These are phyloP conservation scores for Simmondsia chinensis DNA, from an alignment of 148 eudicot species.

Conservation along the genomic window DNA sequence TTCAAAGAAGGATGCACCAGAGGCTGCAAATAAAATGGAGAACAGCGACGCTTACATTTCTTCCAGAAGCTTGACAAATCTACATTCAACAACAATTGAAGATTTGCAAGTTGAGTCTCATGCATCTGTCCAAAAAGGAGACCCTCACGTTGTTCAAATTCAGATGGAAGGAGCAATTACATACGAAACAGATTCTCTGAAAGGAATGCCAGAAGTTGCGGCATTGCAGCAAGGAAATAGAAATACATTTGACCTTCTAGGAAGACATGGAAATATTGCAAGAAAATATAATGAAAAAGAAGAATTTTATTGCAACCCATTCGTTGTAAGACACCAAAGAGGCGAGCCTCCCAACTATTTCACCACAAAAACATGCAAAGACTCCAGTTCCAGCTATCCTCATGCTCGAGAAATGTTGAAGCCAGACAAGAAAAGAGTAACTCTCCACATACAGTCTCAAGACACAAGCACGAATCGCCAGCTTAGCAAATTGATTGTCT, in stretches of 20 bases:
- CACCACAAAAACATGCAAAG: background rate
- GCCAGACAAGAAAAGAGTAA: conserved; percentile 43
- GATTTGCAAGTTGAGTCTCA: conserved; percentile 18
- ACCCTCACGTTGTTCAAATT: conserved; percentile 26
- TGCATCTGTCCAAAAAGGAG: conserved; percentile 17
- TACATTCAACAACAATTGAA: conserved; percentile 12
- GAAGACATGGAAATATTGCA: conserved; percentile 11
- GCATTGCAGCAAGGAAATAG: conserved; percentile 24
- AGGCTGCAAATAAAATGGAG: background rate
- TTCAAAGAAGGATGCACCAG: conserved; percentile 6
- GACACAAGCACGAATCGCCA: conserved; percentile 14
- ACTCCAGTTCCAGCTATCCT: conserved; percentile 9
- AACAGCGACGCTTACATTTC: conserved; percentile 4
- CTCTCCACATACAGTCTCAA: conserved; percentile 42
- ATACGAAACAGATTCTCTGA: conserved; percentile 18
- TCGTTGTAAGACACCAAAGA: conserved; percentile 11
- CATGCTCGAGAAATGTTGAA: conserved; percentile 3
- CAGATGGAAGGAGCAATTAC: conserved; percentile 26
- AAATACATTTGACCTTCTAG: conserved; percentile 14
- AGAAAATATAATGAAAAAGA: conserved; percentile 19
- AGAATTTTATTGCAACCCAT: conserved; percentile 16
- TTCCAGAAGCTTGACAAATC: conserved; percentile 5
- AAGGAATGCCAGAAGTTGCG: conserved; percentile 20
- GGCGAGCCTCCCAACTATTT: conserved; percentile 1
- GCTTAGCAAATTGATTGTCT: conserved; percentile 43